Conservation (phyloP, 345 rosid genomes). For the Salix exigua region DNA sequence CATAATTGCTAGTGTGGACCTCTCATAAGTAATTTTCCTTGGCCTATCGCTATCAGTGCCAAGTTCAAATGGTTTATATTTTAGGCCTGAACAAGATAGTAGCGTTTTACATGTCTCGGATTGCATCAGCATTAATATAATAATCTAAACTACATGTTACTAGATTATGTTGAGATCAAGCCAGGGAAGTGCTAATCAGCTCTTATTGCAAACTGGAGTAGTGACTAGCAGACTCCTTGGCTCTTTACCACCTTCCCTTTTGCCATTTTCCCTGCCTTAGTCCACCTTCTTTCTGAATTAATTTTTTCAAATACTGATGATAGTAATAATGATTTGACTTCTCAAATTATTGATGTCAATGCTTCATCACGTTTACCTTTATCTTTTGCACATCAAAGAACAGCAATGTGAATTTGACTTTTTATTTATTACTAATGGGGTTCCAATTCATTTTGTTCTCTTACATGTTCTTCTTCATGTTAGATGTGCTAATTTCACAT, state of each 20-base stretch:
- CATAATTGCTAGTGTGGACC: slow-evolving; percentile 12
- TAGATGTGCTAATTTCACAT: not conserved
- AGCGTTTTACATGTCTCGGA: not conserved
- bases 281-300: not conserved
- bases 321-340: too few relatives aligned
- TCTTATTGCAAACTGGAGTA: not conserved
- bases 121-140: not conserved
- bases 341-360: too few relatives aligned
- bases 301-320: too few relatives aligned
- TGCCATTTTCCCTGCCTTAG: not conserved
- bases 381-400: too few relatives aligned
- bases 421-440: not conserved
- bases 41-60: slow-evolving; percentile 1
- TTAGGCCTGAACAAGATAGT: not conserved
- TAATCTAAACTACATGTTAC: not conserved
- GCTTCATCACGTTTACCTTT: too few relatives aligned
- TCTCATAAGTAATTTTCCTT: slow-evolving; percentile 13
- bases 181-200: not conserved
- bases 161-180: not conserved
- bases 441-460: not conserved
- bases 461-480: not conserved
- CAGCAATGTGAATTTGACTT: not conserved
- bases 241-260: too few relatives aligned
- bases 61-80: not conserved
- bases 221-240: too few relatives aligned